These are phyloP conservation scores for Camelina sativa DNA, from an alignment of 345 rosid genomes.

Conservation along the genomic window DNA sequence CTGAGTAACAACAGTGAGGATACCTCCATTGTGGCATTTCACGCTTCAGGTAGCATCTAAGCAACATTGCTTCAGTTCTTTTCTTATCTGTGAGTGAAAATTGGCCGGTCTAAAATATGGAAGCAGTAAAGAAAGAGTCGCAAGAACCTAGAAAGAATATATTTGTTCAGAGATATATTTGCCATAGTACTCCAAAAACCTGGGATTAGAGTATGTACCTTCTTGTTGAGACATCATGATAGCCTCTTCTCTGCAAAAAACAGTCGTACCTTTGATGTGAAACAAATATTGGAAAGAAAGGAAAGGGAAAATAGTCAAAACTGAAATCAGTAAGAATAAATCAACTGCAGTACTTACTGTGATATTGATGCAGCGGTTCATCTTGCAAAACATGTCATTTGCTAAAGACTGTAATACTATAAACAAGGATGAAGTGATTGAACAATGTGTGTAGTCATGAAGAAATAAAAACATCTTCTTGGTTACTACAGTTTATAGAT, in stretches of 20 bases:
- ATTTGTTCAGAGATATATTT: slow-evolving; percentile 15
- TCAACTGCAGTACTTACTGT: slow-evolving; percentile 59
- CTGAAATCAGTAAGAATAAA: slow-evolving; percentile 16
- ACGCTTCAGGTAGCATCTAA: slow-evolving; percentile 77
- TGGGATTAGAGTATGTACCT: slow-evolving; percentile 52
- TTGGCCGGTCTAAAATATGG: background rate
- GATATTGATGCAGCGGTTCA: slow-evolving; percentile 79
- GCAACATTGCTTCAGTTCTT: slow-evolving; percentile 70
- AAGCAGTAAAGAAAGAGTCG: slow-evolving; percentile 53
- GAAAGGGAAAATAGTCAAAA: slow-evolving; percentile 14
- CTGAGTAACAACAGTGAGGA: background rate
- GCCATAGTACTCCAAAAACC: slow-evolving; percentile 1
- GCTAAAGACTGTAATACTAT: slow-evolving; percentile 93
- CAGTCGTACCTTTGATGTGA: background rate
- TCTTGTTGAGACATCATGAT: slow-evolving; percentile 91
- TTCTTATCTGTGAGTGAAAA: slow-evolving; percentile 61
- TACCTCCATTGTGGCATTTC: slow-evolving; percentile 92
- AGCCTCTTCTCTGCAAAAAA: slow-evolving; percentile 81
- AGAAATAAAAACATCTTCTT: background rate
- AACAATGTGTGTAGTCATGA: too few relatives aligned
- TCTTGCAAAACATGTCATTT: slow-evolving; percentile 77
- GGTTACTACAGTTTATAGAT: slow-evolving; percentile 1
- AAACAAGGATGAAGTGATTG: slow-evolving; percentile 29
- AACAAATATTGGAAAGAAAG: background rate
- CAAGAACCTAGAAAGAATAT: slow-evolving; percentile 63